Evolutionary conservation across 202 grass and related monocot species (phyloP).

Genomic region (Digitaria exilis): DNA sequence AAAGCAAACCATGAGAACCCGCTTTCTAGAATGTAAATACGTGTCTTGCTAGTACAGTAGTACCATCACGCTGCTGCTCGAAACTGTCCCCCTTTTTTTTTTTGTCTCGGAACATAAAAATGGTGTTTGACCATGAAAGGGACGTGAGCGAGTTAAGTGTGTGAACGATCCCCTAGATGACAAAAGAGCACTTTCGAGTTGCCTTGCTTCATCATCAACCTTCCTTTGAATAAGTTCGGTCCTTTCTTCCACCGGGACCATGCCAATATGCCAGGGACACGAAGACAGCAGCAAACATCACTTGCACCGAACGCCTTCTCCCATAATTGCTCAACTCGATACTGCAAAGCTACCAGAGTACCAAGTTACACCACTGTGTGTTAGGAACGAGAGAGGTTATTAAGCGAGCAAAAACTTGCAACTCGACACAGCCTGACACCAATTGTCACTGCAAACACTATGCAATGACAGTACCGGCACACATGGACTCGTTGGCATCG

Average conservation of each 20-base stretch:
- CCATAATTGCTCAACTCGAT: neutral
- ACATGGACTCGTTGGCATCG: no score
- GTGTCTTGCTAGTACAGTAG: neutral
- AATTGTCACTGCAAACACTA: no score
- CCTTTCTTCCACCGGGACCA: neutral
- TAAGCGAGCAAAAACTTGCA: neutral
- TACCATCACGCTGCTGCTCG: neutral
- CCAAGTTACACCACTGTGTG: neutral
- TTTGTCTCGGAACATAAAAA: neutral
- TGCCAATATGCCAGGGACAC: neutral
- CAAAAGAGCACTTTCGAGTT: slow-evolving; percentile 23
- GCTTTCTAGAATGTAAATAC: neutral
- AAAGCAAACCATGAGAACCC: neutral
- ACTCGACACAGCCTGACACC: no score
- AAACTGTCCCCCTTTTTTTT: no score
- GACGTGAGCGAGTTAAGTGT: slow-evolving; percentile 8
- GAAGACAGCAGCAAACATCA: neutral
- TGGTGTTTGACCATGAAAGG: neutral
- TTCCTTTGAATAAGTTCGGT: neutral
- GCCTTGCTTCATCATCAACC: neutral
- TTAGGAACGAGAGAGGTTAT: neutral
- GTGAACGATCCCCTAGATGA: slow-evolving; percentile 30
- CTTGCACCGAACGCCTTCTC: neutral
- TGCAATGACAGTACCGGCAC: no score
- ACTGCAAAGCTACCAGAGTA: neutral